A percentile compares a stretch with the other conserved stretches of the same genome.
Conservation (phyloP, 1,139 yeast genomes). For the Zygoascus hellenicus region DNA sequence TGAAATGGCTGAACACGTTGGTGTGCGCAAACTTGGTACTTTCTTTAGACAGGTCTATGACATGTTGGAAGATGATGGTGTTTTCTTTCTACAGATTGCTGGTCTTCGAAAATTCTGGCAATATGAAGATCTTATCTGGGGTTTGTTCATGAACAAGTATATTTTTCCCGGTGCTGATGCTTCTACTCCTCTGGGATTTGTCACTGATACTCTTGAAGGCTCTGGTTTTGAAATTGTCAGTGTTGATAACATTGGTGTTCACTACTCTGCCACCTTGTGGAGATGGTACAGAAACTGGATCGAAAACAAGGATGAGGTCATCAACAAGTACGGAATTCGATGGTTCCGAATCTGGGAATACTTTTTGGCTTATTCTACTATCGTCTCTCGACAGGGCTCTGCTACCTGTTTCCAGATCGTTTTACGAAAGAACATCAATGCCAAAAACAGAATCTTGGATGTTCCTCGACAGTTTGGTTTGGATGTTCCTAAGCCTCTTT, state of each 20-base stretch:
- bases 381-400: constrained; percentile 88
- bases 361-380: constrained; percentile 76
- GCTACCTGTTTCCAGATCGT: constrained; percentile 91
- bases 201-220: constrained; percentile 68
- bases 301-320: constrained; percentile 70
- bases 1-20: constrained; percentile 97
- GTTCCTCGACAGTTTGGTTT: constrained; percentile 75
- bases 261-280: constrained; percentile 88
- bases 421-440: constrained; percentile 81
- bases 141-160: constrained; percentile 92
- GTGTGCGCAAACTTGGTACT: constrained; percentile 73
- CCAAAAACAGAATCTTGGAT: constrained; percentile 78
- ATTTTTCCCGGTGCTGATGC: constrained; percentile 98
- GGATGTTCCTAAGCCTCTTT: constrained; percentile 54
- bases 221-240: constrained; percentile 83
- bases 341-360: constrained; percentile 96
- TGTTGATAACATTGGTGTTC: constrained; percentile 86
- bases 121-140: constrained; percentile 92
- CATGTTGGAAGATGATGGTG: constrained; percentile 86
- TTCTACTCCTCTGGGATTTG: constrained; percentile 86
- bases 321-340: constrained; percentile 76
- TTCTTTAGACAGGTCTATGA: constrained; percentile 78
- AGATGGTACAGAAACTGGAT: constrained; percentile 96
- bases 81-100: constrained; percentile 82
- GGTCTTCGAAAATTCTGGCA: constrained; percentile 93